Base-by-base conservation (phyloP, 805 yeast genomes). In the Candida multigemmis region DNA sequence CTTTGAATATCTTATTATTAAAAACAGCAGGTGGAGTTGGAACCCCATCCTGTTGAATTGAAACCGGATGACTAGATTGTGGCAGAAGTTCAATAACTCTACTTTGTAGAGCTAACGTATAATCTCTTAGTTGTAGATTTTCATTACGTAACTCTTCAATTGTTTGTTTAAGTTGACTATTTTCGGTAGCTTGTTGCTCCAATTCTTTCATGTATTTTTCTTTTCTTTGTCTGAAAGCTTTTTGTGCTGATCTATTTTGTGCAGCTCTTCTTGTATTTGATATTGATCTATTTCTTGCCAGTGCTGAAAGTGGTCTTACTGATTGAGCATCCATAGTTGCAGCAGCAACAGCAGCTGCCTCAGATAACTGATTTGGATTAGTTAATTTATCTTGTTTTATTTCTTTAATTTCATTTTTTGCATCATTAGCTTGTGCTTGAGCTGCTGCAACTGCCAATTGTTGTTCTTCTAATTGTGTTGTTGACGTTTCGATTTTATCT, bases 221-320 rank as follows among this genome's bases (percentile, higher is more conserved):
- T 47, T 82, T 78, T 34, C 96, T 68, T 47, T 75, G 77, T 46
- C 96, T 70, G 56, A 86, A 87, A 6, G 95, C 94, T 40, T 83
- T 73, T 56, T 87, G 96, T 4, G 96, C 96, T 34, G 74, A 77
- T 45, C 96, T 65, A 60, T 87, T 87, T 55, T 87, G 96, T 6
- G 79, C 86, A 2, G 96, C 96, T 36, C 96, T 73, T 51, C 83
- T 84, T 21, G 91, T 73, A 31, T 65, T 68, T 13, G 76, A 66
- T 22, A 78, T 56, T 11, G 68, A 65, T 30, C 71, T 27, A 17
- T 17, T 26, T 23, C 26, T 23, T 10, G 10, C 19, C 19, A 17
- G 9, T 17, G 9, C 10, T 10, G 7, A 8, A 6, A 12, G 23
- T 21, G 8, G 11, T 12, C 23, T 7, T 8, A 8, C 11, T 7